Conservation (phyloP, 2,329 filamentous ascomycete genomes). For the Aspergillus ochraceoroseus region DNA sequence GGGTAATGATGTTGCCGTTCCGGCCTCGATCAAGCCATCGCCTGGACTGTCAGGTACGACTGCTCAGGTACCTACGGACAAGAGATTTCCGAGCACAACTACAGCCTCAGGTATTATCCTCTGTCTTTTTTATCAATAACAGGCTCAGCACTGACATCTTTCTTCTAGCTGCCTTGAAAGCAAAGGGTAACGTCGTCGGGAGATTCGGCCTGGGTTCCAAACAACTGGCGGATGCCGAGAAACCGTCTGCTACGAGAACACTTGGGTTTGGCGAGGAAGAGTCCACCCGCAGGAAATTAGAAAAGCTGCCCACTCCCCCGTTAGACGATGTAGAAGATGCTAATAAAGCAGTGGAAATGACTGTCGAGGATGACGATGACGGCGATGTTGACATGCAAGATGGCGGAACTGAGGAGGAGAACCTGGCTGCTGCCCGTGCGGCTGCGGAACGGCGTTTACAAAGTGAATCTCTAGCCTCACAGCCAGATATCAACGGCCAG, state of each 20-base stretch:
- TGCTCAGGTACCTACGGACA: slow-evolving; percentile 43
- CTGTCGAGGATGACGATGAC: slow-evolving; percentile 65
- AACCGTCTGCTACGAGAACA: slow-evolving; percentile 64
- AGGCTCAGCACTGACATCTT: slow-evolving; percentile 6
- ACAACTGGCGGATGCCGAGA: slow-evolving; percentile 59
- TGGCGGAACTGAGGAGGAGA: slow-evolving; percentile 79
- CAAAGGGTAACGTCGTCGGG: slow-evolving; percentile 69
- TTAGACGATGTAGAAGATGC: slow-evolving; percentile 57
- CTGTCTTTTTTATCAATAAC: not conserved
- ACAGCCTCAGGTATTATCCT: slow-evolving; percentile 38
- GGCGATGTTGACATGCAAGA: slow-evolving; percentile 71
- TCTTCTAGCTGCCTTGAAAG: slow-evolving; percentile 54
- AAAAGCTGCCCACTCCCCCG: slow-evolving; percentile 76
- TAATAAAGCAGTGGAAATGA: slow-evolving; percentile 50
- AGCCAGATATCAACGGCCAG: slow-evolving; percentile 36
- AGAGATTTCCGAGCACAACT: slow-evolving; percentile 40
- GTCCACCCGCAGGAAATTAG: slow-evolving; percentile 77
- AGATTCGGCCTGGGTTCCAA: slow-evolving; percentile 77
- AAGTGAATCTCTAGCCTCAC: slow-evolving; percentile 35
- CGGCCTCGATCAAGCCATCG: slow-evolving; percentile 45
- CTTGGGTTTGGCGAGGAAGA: slow-evolving; percentile 87
- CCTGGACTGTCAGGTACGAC: slow-evolving; percentile 33
- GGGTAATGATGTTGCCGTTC: slow-evolving; percentile 53
- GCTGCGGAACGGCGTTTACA: slow-evolving; percentile 70
- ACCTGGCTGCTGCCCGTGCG: slow-evolving; percentile 75